Percentiles rank a stretch among this genome's conserved stretches.
phyloP scores from a whole-genome alignment of 2,329 filamentous ascomycete genomes.

The Exophiala alcalophila region DNA sequence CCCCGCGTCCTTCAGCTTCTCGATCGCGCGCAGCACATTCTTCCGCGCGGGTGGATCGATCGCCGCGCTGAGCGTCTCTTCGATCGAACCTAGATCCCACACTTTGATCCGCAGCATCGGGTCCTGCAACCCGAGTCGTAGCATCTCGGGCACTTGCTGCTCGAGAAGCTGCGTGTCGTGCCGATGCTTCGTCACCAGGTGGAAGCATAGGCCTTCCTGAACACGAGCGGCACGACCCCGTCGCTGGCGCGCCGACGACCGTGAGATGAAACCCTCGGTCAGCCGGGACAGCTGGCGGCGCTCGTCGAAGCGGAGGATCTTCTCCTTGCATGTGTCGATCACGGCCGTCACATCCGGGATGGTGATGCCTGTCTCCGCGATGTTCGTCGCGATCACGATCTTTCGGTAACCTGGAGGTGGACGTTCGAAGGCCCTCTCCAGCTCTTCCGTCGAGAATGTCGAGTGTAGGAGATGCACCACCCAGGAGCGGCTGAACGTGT shows the following conservation, averaged over 20 bases:
- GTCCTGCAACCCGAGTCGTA: slow-evolving; percentile 89
- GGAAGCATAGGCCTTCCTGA: slow-evolving; percentile 91
- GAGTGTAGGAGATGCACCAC: slow-evolving; percentile 88
- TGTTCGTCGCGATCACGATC: slow-evolving; percentile 95
- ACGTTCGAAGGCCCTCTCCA: slow-evolving; percentile 85
- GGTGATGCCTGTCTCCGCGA: slow-evolving; percentile 96
- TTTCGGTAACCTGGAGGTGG: slow-evolving; percentile 81
- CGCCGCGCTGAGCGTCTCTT: slow-evolving; percentile 81
- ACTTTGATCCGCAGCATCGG: slow-evolving; percentile 95
- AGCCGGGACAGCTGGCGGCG: slow-evolving; percentile 83
- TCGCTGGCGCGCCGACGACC: slow-evolving; percentile 92
- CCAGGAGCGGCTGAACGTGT: slow-evolving; percentile 73
- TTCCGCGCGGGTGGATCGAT: slow-evolving; percentile 86
- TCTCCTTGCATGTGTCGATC: slow-evolving; percentile 93
- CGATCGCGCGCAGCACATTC: slow-evolving; percentile 89
- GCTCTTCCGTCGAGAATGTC: slow-evolving; percentile 91
- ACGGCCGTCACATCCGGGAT: slow-evolving; percentile 98
- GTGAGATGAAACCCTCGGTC: slow-evolving; percentile 91
- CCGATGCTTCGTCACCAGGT: slow-evolving; percentile 86
- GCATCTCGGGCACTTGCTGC: slow-evolving; percentile 94
- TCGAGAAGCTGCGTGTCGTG: slow-evolving; percentile 73
- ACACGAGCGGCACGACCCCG: slow-evolving; percentile 92
- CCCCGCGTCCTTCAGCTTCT: slow-evolving; percentile 88
- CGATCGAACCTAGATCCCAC: slow-evolving; percentile 90
- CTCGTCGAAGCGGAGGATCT: slow-evolving; percentile 75